Conservation (phyloP, 257 asterid species). For the Solanum sejunctum region DNA sequence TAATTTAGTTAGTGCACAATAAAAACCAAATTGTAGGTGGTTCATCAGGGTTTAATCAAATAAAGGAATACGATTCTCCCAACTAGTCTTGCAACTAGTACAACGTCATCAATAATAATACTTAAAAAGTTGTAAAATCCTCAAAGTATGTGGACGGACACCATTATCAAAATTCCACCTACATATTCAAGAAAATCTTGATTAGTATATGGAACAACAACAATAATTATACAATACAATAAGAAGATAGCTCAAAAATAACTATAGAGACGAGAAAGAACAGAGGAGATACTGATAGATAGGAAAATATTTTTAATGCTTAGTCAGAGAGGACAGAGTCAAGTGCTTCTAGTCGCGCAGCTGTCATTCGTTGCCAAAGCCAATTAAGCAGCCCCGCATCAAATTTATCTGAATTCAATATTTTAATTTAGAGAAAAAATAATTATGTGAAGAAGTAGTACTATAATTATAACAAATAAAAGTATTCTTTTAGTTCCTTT, state of each 20-base stretch:
- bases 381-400: constrained; percentile 8
- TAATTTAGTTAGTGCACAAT: neutral
- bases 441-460: neutral
- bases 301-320: constrained; percentile 14
- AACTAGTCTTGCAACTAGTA: neutral
- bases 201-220: neutral
- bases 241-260: constrained; percentile 9
- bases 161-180: neutral
- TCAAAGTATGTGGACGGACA: neutral
- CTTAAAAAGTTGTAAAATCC: neutral
- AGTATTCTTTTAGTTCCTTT: too few species aligned
- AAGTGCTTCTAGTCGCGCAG: constrained; percentile 80
- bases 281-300: constrained; percentile 4
- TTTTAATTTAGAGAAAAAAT: neutral
- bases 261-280: neutral
- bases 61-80: constrained; percentile 6
- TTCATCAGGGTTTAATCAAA: neutral
- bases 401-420: neutral
- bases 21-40: neutral
- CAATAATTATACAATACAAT: neutral
- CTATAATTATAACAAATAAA: neutral
- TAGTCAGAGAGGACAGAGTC: constrained; percentile 64
- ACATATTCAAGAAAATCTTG: neutral
- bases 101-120: neutral
- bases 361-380: constrained; percentile 78